These are phyloP conservation scores for Fraxinus angustifolia DNA, from an alignment of 305 asterid species.

Conservation along the genomic window DNA sequence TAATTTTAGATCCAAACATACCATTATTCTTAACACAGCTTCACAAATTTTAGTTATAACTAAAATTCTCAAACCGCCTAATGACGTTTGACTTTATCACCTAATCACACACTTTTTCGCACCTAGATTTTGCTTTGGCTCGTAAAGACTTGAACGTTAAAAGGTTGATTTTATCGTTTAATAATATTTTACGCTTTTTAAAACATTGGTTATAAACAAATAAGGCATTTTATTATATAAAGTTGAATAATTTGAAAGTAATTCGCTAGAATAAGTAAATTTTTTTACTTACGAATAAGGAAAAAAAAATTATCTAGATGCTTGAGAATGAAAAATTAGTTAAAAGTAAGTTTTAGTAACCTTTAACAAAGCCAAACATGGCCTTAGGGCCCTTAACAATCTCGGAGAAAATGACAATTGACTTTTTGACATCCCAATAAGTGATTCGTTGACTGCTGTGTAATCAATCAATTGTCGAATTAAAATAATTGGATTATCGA, in stretches of 20 bases:
- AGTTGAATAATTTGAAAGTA: neutral
- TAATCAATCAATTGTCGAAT: constrained; percentile 20
- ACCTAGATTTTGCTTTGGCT: neutral
- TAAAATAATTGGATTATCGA: constrained; percentile 17
- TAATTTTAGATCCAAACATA: too few species aligned
- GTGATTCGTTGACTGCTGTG: constrained; percentile 14
- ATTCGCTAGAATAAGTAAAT: constrained; percentile 21
- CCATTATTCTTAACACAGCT: neutral
- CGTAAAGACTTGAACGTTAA: neutral
- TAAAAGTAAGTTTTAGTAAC: neutral
- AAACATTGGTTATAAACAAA: neutral
- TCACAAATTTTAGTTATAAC: too few species aligned
- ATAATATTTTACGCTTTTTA: too few species aligned
- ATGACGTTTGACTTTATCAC: too few species aligned
- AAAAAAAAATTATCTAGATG: neutral
- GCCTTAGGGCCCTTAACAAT: neutral
- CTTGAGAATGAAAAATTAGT: neutral
- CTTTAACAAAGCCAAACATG: neutral
- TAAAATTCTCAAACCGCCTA: neutral
- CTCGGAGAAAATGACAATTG: neutral
- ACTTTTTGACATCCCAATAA: constrained; percentile 7
- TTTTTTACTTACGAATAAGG: neutral
- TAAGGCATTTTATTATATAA: neutral
- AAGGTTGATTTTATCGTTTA: too few species aligned
- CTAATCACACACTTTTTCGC: too few species aligned